These are phyloP conservation scores for Chytriomyces sp. DNA, from an alignment of 192 early-diverging fungal species.

Conservation along the genomic window DNA sequence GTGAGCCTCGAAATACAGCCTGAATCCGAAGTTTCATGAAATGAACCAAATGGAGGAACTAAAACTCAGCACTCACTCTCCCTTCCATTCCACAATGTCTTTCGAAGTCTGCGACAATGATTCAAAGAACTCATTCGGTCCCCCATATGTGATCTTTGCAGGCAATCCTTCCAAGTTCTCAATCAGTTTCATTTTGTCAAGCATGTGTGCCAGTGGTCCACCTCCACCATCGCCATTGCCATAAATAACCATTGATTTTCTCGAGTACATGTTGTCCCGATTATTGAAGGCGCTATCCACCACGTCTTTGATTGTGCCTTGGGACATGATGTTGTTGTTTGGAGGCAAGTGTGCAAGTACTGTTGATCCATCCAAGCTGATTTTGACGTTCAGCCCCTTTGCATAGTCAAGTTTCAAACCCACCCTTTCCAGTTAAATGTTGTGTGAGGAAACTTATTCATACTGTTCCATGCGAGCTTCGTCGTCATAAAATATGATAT, in stretches of 20 bases:
- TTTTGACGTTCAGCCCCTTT: neutral
- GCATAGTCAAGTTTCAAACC: neutral
- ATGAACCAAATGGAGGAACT: neutral
- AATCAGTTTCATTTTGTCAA: conserved; percentile 81
- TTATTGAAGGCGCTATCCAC: conserved; percentile 73
- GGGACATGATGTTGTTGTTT: conserved; percentile 81
- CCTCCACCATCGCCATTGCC: conserved; percentile 97
- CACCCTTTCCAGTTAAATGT: conserved; percentile 91
- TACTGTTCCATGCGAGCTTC: conserved; percentile 98
- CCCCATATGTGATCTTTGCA: conserved; percentile 72
- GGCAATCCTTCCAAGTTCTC: conserved; percentile 74
- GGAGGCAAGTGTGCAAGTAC: conserved; percentile 89
- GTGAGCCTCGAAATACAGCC: conserved; percentile 89
- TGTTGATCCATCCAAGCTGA: conserved; percentile 73
- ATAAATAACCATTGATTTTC: conserved; percentile 83
- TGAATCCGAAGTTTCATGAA: neutral
- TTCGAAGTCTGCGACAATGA: conserved; percentile 65
- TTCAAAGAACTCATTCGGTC: conserved; percentile 84
- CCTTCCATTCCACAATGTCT: conserved; percentile 84
- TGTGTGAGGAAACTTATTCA: conserved; percentile 95
- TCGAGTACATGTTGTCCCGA: conserved; percentile 80
- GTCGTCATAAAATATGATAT: conserved; percentile 96
- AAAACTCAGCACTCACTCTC: conserved; percentile 71
- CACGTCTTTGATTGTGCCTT: conserved; percentile 58
- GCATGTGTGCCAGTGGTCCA: conserved; percentile 79